Evolutionary conservation across 2,329 filamentous ascomycete genomes (phyloP).

Genomic region (Arthroderma uncinatum): DNA sequence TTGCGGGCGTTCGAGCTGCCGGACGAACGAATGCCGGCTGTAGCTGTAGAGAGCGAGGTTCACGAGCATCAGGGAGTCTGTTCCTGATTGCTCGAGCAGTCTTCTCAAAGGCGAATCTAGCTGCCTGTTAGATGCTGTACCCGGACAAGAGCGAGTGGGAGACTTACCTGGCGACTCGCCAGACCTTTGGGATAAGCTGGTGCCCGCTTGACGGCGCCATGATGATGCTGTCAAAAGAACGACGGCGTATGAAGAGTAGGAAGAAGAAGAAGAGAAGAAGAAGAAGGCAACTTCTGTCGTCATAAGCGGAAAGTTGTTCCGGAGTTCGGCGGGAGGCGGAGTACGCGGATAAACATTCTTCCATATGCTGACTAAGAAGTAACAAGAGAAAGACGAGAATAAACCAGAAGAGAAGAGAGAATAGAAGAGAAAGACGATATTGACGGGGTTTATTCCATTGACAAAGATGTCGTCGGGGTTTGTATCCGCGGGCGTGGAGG

Average conservation of each 20-base stretch:
- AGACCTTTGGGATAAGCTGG: conserved; percentile 40
- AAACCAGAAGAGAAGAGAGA: conserved; percentile 5
- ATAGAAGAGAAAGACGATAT: not conserved
- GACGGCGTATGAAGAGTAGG: not conserved
- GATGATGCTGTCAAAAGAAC: conserved; percentile 13
- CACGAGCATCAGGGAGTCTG: conserved; percentile 32
- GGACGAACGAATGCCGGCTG: conserved; percentile 51
- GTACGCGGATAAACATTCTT: not conserved
- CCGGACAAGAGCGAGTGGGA: not conserved
- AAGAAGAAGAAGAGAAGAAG: conserved; percentile 6
- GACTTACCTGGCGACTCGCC: conserved; percentile 38
- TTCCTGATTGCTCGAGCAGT: conserved; percentile 33
- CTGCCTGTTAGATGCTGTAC: not conserved
- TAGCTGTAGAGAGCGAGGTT: conserved; percentile 38
- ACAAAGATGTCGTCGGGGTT: conserved; percentile 39
- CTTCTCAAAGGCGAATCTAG: conserved; percentile 40
- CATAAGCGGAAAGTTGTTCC: not conserved
- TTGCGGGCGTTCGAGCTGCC: conserved; percentile 47
- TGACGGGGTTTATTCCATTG: not conserved
- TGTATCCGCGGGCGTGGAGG: conserved; percentile 34
- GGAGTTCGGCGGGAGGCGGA: not conserved
- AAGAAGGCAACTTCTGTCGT: not conserved
- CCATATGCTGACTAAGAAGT: not conserved
- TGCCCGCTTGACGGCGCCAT: conserved; percentile 42
- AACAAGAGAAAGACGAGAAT: not conserved